Evolutionary conservation across 768 basidiomycete genomes (phyloP).

Genomic region (Thelephora ganbajun): DNA sequence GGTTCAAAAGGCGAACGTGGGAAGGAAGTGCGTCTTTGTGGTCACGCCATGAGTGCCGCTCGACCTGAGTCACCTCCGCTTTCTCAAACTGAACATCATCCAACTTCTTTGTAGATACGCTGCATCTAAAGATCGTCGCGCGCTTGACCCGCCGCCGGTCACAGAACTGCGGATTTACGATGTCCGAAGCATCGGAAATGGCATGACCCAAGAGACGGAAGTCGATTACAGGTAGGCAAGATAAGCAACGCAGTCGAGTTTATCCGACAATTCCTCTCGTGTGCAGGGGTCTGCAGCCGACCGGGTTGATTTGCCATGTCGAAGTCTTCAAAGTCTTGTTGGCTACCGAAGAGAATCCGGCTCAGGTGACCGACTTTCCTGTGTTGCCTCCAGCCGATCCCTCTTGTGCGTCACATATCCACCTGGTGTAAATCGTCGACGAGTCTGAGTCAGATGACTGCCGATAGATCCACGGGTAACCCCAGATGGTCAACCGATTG

Average conservation of each 20-base stretch:
- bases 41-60: not conserved
- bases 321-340: not conserved
- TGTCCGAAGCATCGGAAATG: not conserved
- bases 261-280: not conserved
- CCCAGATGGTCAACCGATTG: not conserved
- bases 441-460: no score
- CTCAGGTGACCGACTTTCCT: not conserved
- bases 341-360: not conserved
- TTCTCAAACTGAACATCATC: not conserved
- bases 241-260: not conserved
- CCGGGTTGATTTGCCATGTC: not conserved
- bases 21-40: slow-evolving; percentile 37
- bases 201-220: not conserved
- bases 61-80: not conserved
- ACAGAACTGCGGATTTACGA: not conserved
- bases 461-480: no score
- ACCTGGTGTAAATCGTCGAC: no score
- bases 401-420: not conserved
- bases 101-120: not conserved
- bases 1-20: slow-evolving; percentile 51
- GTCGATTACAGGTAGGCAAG: not conserved
- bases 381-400: not conserved
- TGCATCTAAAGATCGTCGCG: not conserved
- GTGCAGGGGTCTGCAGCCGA: not conserved
- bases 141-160: not conserved